Base-by-base conservation (phyloP, 208 protist genomes). In the Leishmania martiniquensis region DNA sequence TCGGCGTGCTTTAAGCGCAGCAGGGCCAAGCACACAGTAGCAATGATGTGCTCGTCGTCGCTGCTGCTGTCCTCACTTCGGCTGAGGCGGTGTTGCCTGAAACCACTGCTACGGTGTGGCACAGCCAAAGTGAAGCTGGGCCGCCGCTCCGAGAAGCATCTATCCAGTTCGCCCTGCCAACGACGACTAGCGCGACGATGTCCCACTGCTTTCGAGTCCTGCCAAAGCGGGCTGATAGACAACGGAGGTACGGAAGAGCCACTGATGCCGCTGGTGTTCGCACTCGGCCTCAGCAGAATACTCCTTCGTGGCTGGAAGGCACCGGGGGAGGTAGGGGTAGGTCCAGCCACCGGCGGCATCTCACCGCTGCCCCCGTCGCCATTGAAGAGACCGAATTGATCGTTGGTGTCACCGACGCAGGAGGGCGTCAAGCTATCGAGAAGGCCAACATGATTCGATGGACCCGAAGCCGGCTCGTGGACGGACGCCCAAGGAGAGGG, bases 231-330 rank as follows among this genome's bases (percentile, higher is more conserved):
- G 54, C 32, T 32, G 9, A 51, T 15, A 29, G 32, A 6, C 54
- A 6, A n/a, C 29, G 54, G 44, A 6, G 44, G 45, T 39, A n/a
- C 5, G 3, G 45, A 37, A 20, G 20, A n/a, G 20, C 39, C 10
- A 9, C 55, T 42, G 12, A 20, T 22, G 1, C 34, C 71, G 37
- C 71, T 75, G 22, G 22, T 65, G 71, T 25, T 65, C 25, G 54
- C 54, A 44, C 71, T 72, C 7, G 77, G 66, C 37, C 65, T 57
- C 22, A 81, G 71, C 12, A 81, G 71, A 72, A 81, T 81, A 29
- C 77, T 81, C 52, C 65, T 59, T 3, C 62, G 77, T 15, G 77
- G 72, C 22, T 29, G 63, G n/a, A 55, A 57, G 22, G 71, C 22
- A 44, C 22, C 32, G 29, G 62, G 20, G 39, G 69, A 42, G 34